These are phyloP conservation scores for Pseudohyphozyma bogoriensis DNA, from an alignment of 768 basidiomycete genomes.

Conservation along the genomic window DNA sequence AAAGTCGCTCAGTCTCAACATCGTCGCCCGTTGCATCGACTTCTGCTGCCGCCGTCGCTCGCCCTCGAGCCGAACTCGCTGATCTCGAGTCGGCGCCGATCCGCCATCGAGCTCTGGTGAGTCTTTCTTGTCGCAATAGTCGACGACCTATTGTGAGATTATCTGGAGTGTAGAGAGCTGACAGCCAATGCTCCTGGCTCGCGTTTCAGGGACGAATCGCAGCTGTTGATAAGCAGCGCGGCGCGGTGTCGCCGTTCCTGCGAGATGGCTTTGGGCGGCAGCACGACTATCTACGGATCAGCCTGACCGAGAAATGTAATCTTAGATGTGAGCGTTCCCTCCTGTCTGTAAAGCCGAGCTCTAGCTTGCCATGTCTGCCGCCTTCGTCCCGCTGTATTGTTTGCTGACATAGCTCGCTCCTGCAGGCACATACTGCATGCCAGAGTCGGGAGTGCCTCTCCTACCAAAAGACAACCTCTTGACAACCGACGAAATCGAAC, in stretches of 20 bases:
- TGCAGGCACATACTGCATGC: slow-evolving; percentile 86
- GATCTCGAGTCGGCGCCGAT: no score
- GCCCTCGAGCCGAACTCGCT: no score
- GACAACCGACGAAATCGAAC: slow-evolving; percentile 63
- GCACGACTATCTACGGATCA: slow-evolving; percentile 82
- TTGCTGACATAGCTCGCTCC: not conserved
- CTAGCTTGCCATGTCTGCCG: slow-evolving; percentile 5
- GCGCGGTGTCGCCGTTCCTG: slow-evolving; percentile 22
- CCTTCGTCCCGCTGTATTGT: no score
- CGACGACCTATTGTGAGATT: no score
- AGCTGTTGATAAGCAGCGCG: not conserved
- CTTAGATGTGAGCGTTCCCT: slow-evolving; percentile 53
- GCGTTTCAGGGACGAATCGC: slow-evolving; percentile 3
- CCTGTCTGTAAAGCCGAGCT: slow-evolving; percentile 4
- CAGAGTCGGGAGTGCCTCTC: slow-evolving; percentile 63
- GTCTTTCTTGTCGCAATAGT: no score
- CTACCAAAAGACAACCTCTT: slow-evolving; percentile 60
- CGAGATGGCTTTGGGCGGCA: slow-evolving; percentile 28
- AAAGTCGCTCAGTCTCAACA: no score
- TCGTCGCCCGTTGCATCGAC: no score
- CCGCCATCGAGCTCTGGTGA: no score
- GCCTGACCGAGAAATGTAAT: slow-evolving; percentile 77
- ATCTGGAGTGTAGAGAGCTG: no score
- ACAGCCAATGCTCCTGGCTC: not conserved
- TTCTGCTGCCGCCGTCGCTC: no score